Conservation (phyloP, 495 filamentous ascomycete species). For the Hypoxylon cercidicola region DNA sequence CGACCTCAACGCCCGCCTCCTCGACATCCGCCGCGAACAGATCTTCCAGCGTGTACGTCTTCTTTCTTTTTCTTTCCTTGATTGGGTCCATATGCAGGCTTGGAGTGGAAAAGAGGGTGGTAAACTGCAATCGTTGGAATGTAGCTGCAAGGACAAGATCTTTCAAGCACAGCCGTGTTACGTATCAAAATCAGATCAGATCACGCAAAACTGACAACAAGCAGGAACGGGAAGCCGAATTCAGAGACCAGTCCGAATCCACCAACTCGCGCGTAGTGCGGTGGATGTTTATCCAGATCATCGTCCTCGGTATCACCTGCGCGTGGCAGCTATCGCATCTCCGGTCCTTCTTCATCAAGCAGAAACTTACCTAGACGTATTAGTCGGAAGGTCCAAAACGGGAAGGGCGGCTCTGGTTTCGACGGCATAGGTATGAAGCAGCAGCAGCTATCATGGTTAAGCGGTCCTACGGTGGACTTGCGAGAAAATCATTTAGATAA, state of each 20-base stretch:
- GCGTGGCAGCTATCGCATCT: constrained; percentile 98
- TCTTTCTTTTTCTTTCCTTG: constrained; percentile 6
- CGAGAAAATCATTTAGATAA: no score
- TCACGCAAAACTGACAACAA: constrained; percentile 16
- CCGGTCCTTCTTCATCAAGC: constrained; percentile 98
- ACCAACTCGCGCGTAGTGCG: constrained; percentile 93
- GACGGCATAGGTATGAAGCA: not conserved
- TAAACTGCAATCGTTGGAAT: no score
- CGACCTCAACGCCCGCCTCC: constrained; percentile 87
- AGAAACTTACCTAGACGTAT: constrained; percentile 82
- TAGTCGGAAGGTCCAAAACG: not conserved
- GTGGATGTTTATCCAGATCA: constrained; percentile 91
- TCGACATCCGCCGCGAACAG: constrained; percentile 93
- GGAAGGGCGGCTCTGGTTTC: not conserved
- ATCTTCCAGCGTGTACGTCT: constrained; percentile 89
- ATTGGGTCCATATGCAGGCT: not conserved
- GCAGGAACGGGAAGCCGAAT: constrained; percentile 97
- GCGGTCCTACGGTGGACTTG: no score
- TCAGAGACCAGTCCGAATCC: constrained; percentile 94
- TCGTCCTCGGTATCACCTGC: constrained; percentile 89
- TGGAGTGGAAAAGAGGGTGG: not conserved
- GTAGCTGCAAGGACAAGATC: no score
- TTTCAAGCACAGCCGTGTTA: no score
- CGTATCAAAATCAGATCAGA: not conserved
- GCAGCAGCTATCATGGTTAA: not conserved